A percentile compares a stretch with the other conserved stretches of the same genome.
Evolutionary conservation across 2,329 filamentous ascomycete genomes (phyloP).

Genomic region (Fusarium veterinarium): DNA sequence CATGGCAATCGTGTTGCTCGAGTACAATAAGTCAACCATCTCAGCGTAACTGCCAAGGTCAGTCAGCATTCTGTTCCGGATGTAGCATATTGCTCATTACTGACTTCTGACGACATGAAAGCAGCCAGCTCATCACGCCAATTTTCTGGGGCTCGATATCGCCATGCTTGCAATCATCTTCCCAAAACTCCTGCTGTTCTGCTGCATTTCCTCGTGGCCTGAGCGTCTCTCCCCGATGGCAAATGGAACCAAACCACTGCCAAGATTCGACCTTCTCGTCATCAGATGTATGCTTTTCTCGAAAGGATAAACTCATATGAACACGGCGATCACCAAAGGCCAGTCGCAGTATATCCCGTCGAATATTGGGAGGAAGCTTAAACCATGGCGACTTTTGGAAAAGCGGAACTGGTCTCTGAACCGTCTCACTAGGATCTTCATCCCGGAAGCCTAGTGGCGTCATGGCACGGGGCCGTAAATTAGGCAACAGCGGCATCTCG

Average conservation of each 20-base stretch:
- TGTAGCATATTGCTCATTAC: neutral
- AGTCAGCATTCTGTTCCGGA: neutral
- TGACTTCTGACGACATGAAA: constrained; percentile 24
- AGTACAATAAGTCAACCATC: constrained; percentile 3
- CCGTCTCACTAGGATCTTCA: neutral
- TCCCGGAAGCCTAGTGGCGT: neutral
- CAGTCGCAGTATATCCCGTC: neutral
- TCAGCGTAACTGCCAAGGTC: neutral
- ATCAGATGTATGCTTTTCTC: accelerated
- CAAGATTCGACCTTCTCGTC: neutral
- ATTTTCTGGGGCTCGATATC: accelerated
- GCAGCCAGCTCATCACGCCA: neutral
- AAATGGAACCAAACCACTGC: neutral
- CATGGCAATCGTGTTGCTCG: neutral
- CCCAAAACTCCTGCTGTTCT: neutral
- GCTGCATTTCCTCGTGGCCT: too few species aligned
- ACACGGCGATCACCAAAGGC: neutral
- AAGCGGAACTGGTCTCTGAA: neutral
- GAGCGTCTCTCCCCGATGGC: neutral
- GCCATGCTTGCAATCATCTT: neutral
- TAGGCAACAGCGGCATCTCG: neutral
- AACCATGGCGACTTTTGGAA: constrained; percentile 3
- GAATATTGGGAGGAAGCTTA: neutral
- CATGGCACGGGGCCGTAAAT: neutral
- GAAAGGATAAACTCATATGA: neutral